phyloP scores from a whole-genome alignment of 148 eudicot genomes.

The Amaranthus palmeri region DNA sequence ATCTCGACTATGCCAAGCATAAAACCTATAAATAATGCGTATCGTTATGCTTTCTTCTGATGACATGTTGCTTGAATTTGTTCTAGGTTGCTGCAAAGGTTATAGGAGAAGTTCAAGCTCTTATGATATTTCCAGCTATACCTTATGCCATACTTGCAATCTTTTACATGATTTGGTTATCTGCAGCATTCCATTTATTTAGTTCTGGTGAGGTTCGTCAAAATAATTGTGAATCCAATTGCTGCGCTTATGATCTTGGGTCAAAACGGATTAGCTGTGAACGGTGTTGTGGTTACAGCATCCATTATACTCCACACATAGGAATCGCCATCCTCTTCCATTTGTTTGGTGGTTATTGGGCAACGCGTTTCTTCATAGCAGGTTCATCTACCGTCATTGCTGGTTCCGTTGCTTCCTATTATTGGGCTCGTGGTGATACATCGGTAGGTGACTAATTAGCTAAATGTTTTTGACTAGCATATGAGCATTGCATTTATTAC shows the following conservation, averaged over 20 bases:
- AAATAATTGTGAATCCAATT: conserved; percentile 69
- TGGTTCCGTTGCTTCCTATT: conserved; percentile 97
- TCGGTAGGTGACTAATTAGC: conserved; percentile 45
- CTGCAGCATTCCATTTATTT: conserved; percentile 78
- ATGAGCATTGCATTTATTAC: neutral
- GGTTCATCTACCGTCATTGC: conserved; percentile 90
- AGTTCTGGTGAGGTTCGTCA: conserved; percentile 82
- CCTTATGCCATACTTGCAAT: conserved; percentile 74
- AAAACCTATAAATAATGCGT: neutral
- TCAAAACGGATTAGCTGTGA: conserved; percentile 73
- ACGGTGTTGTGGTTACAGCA: conserved; percentile 81
- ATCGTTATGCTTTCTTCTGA: conserved; percentile 6
- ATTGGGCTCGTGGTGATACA: conserved; percentile 86
- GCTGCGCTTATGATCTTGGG: conserved; percentile 85
- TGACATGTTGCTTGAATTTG: conserved; percentile 12
- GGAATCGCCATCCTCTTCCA: conserved; percentile 82
- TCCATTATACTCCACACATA: conserved; percentile 77
- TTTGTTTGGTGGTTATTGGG: conserved; percentile 89
- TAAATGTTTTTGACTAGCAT: neutral
- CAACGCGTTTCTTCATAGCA: conserved; percentile 77
- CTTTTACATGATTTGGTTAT: conserved; percentile 87
- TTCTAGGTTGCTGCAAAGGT: conserved; percentile 94
- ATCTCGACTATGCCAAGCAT: neutral
- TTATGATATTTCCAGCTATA: conserved; percentile 81
- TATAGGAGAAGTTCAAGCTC: conserved; percentile 92